Base-by-base conservation (phyloP, 2,329 filamentous ascomycete species). In the Biscogniauxia mediterranea region DNA sequence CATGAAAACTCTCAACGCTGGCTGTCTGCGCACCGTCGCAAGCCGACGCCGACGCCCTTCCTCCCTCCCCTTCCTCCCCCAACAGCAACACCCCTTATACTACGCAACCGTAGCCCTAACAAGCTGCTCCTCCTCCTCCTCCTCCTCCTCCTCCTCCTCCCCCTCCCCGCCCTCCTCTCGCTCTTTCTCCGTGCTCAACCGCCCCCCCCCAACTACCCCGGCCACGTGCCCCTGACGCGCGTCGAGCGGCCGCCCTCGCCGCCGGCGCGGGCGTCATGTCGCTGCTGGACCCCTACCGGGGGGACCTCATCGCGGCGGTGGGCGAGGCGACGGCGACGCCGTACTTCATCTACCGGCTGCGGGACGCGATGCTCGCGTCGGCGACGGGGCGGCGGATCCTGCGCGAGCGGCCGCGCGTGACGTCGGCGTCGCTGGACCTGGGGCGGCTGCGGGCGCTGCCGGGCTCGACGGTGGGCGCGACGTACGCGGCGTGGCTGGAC, bases 301-400 rank as follows among this genome's bases (percentile, higher is more conserved):
- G 87, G 75, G 95, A 99, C 79, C 87, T 99, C 68, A 96, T 99
- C 69, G 95, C 95, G 38, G 86, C 92, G 38, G 86, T 96, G n/a
- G 94, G 93, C 73, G 95, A 99, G 81, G 89, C 93, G 26, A 98
- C 95, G 2, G 92, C 93, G 21, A 92, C 93, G 9, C 95, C 95
- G 13, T 97, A 93, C 83, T 97, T 98, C 80, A 93, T 97, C 77
- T 87, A 91, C 77, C 91, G 92, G 60, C 91, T 99, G 20, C 93
- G 92, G 67, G 86, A 94, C 74, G 91, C 90, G 65, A 99, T 99
- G 95, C 91, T 99, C 58, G 80, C 86, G 26, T 82, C 88, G 66
- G 83, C 91, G 1, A 96, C 92, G 0, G 95, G 95, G 60, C 90
- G 95, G 1, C 89, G 93, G 55, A 97, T 99, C 74, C 87, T 99